A percentile compares a stretch with the other conserved stretches of the same genome.
Conservation (phyloP, 2,329 filamentous ascomycete genomes). For the Aureobasidium sp. region DNA sequence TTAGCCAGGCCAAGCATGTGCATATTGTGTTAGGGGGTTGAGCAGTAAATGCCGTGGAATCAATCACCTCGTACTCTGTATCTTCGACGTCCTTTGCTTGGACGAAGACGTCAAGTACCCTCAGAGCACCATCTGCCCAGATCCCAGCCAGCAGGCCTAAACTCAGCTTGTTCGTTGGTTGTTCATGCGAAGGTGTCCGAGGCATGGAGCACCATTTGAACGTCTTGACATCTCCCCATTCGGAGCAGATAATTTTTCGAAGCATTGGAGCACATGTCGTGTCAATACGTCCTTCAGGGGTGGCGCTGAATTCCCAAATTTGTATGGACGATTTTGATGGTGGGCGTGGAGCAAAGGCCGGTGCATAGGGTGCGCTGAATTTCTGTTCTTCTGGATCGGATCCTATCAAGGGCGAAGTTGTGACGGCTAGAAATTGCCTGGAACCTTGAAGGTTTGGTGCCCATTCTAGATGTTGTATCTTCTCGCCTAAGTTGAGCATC, state of each 20-base stretch:
- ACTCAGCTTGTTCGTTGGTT: conserved; percentile 26
- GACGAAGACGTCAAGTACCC: conserved; percentile 46
- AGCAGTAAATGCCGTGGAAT: conserved; percentile 44
- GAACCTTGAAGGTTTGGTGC: conserved; percentile 34
- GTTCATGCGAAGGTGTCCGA: conserved; percentile 26
- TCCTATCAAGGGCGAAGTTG: conserved; percentile 24
- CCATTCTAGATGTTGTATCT: conserved; percentile 46
- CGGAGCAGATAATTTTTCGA: conserved; percentile 46
- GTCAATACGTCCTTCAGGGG: conserved; percentile 36
- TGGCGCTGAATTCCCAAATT: conserved; percentile 49
- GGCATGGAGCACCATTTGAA: conserved; percentile 52
- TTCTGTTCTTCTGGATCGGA: conserved; percentile 31
- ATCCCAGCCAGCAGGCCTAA: conserved; percentile 51
- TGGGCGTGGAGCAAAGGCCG: conserved; percentile 45
- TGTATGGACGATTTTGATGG: conserved; percentile 48
- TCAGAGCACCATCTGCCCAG: conserved; percentile 51
- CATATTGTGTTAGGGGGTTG: conserved; percentile 47
- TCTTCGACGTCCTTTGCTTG: conserved; percentile 18
- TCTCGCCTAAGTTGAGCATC: conserved; percentile 50
- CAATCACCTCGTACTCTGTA: conserved; percentile 34
- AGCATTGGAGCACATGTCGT: conserved; percentile 39
- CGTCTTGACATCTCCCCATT: conserved; percentile 50
- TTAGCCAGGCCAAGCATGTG: conserved; percentile 52
- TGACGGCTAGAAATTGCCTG: conserved; percentile 52
- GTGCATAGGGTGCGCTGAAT: conserved; percentile 31